Conservation (phyloP, 257 asterid genomes). For the Agastache rugosa region DNA sequence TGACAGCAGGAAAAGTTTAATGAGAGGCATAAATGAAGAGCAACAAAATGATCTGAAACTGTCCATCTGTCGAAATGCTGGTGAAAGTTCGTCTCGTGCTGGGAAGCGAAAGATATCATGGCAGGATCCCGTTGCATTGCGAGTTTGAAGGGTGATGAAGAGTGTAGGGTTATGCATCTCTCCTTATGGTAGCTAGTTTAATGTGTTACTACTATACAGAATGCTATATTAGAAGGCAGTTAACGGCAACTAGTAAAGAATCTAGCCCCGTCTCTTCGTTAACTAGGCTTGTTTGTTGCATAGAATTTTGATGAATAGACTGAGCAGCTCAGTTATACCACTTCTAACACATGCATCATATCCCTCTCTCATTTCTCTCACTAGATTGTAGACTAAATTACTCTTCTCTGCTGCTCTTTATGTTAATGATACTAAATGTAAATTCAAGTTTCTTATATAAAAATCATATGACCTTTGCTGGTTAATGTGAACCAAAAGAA, state of each 20-base stretch:
- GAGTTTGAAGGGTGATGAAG: slow-evolving; percentile 53
- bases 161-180: slow-evolving; percentile 29
- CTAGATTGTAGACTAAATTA: background rate
- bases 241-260: slow-evolving; percentile 16
- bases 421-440: background rate
- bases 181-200: slow-evolving; percentile 8
- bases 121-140: slow-evolving; percentile 91
- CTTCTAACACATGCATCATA: background rate
- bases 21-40: slow-evolving; percentile 62
- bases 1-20: slow-evolving; percentile 50
- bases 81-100: slow-evolving; percentile 71
- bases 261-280: background rate
- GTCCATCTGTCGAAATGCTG: slow-evolving; percentile 70
- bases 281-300: slow-evolving; percentile 11
- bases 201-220: slow-evolving; percentile 1
- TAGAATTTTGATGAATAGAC: slow-evolving; percentile 25
- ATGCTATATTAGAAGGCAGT: slow-evolving; percentile 28
- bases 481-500: no score
- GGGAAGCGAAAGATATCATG: slow-evolving; percentile 87
- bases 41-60: slow-evolving; percentile 69
- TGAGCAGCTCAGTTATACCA: background rate
- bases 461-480: no score
- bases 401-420: background rate
- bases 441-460: background rate
- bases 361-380: background rate